phyloP scores from a whole-genome alignment of 148 eudicot genomes.

The Rhododendron ovatum region DNA sequence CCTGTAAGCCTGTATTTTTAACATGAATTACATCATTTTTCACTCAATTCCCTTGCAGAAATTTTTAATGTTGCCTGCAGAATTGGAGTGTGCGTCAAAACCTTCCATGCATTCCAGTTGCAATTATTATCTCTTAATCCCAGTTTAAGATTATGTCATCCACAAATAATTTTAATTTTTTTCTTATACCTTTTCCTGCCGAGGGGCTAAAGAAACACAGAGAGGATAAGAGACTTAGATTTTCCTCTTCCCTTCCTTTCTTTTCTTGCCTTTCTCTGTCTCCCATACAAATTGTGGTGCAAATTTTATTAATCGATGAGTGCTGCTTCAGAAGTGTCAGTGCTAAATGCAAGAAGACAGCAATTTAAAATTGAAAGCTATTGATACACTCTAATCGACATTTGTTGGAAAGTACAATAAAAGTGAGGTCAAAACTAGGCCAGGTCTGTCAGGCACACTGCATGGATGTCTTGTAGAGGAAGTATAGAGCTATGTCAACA shows the following conservation, averaged over 20 bases:
- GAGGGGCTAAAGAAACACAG: not conserved
- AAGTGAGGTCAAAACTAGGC: not conserved
- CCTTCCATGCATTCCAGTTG: not conserved
- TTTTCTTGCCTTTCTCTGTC: not conserved
- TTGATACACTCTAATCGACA: not conserved
- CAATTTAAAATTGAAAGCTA: not conserved
- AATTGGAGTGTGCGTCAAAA: not conserved
- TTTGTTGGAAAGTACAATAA: not conserved
- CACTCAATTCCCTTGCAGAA: not conserved
- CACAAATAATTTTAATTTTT: not conserved
- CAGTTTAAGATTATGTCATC: not conserved
- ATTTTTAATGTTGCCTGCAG: not conserved
- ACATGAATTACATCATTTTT: not conserved
- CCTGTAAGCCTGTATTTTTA: constrained; percentile 29
- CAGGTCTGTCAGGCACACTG: not conserved
- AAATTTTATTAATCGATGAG: not conserved
- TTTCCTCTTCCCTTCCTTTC: not conserved
- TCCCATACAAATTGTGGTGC: not conserved
- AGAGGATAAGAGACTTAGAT: not conserved
- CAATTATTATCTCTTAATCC: not conserved
- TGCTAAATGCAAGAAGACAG: not conserved
- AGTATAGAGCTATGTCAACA: not conserved
- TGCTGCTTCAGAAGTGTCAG: not conserved
- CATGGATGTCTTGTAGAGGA: not conserved
- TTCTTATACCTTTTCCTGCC: not conserved